Percentiles rank a stretch among this genome's conserved stretches.
These are phyloP conservation scores for Termitomyces titanicus DNA, from an alignment of 768 basidiomycete genomes.

Conservation along the genomic window DNA sequence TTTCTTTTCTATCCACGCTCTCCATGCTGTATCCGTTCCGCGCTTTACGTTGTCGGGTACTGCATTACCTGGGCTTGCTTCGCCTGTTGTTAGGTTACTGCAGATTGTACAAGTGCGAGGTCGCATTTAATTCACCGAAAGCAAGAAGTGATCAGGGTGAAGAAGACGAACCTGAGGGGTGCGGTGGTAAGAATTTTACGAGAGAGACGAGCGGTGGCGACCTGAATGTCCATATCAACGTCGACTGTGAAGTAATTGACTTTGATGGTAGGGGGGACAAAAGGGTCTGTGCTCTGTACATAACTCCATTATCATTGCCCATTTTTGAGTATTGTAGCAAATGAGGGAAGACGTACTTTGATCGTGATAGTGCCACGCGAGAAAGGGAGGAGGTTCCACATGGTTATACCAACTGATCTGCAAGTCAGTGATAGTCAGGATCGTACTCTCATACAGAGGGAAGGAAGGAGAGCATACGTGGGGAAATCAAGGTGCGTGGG, in stretches of 20 bases:
- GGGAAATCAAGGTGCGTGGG: too few species aligned
- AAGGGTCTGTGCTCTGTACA: slow-evolving; percentile 41
- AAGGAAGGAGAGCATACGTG: slow-evolving; percentile 25
- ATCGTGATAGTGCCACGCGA: slow-evolving; percentile 49
- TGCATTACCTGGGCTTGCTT: slow-evolving; percentile 37
- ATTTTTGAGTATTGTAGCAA: neutral
- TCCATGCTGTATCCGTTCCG: slow-evolving; percentile 45
- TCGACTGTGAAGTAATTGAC: slow-evolving; percentile 50
- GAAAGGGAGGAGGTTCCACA: slow-evolving; percentile 56
- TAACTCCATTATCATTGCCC: neutral
- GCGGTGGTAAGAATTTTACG: slow-evolving; percentile 21
- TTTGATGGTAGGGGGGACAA: slow-evolving; percentile 40
- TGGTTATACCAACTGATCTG: slow-evolving; percentile 43
- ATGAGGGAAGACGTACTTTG: slow-evolving; percentile 25
- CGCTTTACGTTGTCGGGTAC: slow-evolving; percentile 41
- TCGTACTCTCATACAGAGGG: neutral
- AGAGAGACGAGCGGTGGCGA: slow-evolving; percentile 42
- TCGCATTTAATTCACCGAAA: neutral
- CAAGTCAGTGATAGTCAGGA: neutral
- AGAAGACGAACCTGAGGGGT: neutral
- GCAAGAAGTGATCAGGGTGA: neutral
- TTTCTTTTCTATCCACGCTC: slow-evolving; percentile 37
- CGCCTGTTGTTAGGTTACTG: slow-evolving; percentile 14
- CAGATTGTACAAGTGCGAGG: too few species aligned
- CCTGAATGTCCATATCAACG: slow-evolving; percentile 47